Evolutionary conservation across 2,329 filamentous ascomycete species (phyloP).

Genomic region (Phoma sp.): DNA sequence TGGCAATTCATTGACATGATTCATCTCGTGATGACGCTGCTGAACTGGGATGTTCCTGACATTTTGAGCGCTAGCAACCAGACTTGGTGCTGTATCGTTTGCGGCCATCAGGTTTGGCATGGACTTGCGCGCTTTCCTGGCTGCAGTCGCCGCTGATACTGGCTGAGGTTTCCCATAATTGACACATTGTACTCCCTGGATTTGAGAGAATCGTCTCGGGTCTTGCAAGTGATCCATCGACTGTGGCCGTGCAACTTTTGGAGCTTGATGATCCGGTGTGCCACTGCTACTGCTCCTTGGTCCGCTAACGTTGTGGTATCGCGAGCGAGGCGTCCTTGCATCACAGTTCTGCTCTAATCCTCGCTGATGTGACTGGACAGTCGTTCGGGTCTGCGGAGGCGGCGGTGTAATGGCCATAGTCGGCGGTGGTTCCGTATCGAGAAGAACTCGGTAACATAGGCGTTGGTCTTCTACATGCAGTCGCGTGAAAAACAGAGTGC

Average conservation of each 20-base stretch:
- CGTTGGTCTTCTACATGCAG: slow-evolving; percentile 33
- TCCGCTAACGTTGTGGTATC: slow-evolving; percentile 23
- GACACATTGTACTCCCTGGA: slow-evolving; percentile 4
- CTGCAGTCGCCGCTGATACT: background rate
- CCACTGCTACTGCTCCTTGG: background rate
- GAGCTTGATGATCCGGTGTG: background rate
- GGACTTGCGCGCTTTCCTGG: slow-evolving; percentile 8
- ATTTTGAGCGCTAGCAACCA: slow-evolving; percentile 7
- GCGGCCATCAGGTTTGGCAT: slow-evolving; percentile 22
- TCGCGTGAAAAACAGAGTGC: slow-evolving; percentile 34
- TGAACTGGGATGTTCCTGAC: background rate
- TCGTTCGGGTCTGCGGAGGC: slow-evolving; percentile 1
- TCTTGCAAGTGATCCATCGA: background rate
- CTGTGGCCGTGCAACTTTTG: background rate
- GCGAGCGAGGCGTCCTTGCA: slow-evolving; percentile 18
- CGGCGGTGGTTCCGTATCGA: slow-evolving; percentile 36
- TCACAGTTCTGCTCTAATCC: background rate
- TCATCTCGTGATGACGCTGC: background rate
- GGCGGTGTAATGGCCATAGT: slow-evolving; percentile 32
- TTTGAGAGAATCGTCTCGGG: background rate
- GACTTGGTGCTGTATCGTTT: background rate
- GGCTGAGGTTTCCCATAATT: background rate
- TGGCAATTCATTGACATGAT: background rate
- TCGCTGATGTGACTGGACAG: background rate
- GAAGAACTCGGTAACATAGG: slow-evolving; percentile 34